Base-by-base conservation (phyloP, 179 eudicot genomes). In the Actinidia chinensis region DNA sequence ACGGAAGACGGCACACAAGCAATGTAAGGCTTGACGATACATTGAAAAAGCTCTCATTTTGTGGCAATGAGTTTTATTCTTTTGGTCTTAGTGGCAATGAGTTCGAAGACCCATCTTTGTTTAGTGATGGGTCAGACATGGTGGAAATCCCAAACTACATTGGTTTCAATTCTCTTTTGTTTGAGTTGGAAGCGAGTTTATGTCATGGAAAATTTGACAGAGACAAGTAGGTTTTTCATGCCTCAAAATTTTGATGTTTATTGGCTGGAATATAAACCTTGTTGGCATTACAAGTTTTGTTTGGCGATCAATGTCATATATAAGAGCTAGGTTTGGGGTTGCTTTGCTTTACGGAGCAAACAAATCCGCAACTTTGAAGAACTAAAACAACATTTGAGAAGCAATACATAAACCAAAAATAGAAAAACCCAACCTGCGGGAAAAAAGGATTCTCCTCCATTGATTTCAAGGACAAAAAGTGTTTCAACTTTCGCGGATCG, bases 1-100 rank as follows among this genome's bases (percentile, higher is more conserved):
- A 82, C 90, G 0, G 99, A 95, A 76, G 98, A 91, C 54, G 81
- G 84, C 54, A 67, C 89, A 36, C 90, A 91, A 76, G 92, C 90
- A 60, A 56, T 82, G 82, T 94, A 90, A 85, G 90, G 88, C 72
- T 83, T 88, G 90, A 50, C 82, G 50, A 86, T 90, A 23, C 98
- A 85, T 60, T 92, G 83, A 91, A 81, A n/a, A n/a, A 79, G 11
- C 58, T 14, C 40, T 52, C 17, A n/a, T 20, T 23, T 3, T 18
- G 50, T 28, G 59, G 42, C 71, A 25, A 10, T n/a, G 14, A 42
- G 55, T 47, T 74, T 64, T 22, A 22, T 28, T 36, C 59, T n/a
- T n/a, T n/a, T n/a, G n/a, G n/a, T n/a, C n/a, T n/a, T n/a, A n/a
- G n/a, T n/a, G n/a, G n/a, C n/a, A n/a, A n/a, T n/a, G n/a, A n/a